Evolutionary conservation across 306 rosid genomes (phyloP), one percentile per base, ranked within the genome.

Genomic region (Begonia masoniana): DNA sequence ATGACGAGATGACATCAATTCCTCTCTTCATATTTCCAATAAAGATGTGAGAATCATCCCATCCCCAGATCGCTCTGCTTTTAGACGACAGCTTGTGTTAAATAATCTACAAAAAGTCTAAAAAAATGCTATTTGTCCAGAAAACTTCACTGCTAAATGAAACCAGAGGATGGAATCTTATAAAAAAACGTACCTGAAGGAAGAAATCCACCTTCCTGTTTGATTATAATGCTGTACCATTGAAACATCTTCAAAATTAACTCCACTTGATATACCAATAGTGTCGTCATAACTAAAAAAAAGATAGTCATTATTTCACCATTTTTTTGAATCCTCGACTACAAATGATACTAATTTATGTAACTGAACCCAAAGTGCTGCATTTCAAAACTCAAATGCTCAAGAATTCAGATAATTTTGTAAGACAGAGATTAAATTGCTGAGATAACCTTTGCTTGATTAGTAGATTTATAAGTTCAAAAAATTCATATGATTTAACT

Each of bases 51-150:
- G 81, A 74, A 60, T 83, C 85, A 45, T 83, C 88, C 99, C 99
- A 91, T 4, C 96, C 99, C 99, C 96, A 91, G 65, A 75, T 83
- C 62, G 86, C 96, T 68, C 99, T 91, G 85, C 64, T 23, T 62
- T 64, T 54, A 65, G 73, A 54, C 65, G 48, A 41, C 55, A 62
- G 53, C 50, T 59, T 39, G 11, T 45, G 19, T 49, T 16, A 15
- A 48, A 6, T 31, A 31, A 31, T 31, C 9, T 31, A 31, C 39
- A 31, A 5, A 31, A 6, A 31, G 39, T 31, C 39, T 4, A 31
- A 31, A 31, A 31, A 31, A 31, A 6, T 31, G 9, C 39, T 31
- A 31, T 31, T 31, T 31, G 24, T 31, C 7, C 7, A 31, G 39
- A 31, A 31, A 31, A 31, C 39, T 31, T 31, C 39, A 6, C 7